These are phyloP conservation scores for Monotropa hypopitys DNA, from an alignment of 179 eudicot genomes.

Conservation along the genomic window DNA sequence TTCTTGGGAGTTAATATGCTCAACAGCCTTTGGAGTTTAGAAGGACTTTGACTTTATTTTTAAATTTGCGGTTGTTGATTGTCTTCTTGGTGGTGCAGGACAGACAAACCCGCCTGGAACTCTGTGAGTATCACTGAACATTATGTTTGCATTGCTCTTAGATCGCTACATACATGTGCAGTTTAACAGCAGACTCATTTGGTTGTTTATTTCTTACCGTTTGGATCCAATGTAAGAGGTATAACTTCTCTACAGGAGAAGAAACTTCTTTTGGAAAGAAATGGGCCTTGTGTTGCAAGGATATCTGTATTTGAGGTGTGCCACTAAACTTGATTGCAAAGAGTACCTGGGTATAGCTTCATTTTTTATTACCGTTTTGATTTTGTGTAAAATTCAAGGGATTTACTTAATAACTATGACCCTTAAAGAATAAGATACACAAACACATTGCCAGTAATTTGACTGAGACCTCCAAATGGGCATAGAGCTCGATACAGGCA, in stretches of 20 bases:
- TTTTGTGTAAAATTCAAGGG: background rate
- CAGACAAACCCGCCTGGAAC: constrained; percentile 74
- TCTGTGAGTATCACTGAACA: constrained; percentile 39
- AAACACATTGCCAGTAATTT: background rate
- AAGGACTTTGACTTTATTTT: background rate
- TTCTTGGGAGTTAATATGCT: background rate
- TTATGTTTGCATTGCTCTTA: background rate
- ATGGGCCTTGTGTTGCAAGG: constrained; percentile 80
- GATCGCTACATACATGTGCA: background rate
- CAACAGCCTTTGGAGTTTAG: background rate
- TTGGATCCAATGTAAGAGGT: background rate
- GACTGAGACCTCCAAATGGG: background rate
- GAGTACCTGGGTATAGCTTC: background rate
- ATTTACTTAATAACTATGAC: background rate
- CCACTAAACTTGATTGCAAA: background rate
- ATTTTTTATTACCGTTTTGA: background rate
- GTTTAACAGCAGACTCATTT: background rate
- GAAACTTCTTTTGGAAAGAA: constrained; percentile 73
- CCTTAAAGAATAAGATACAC: background rate
- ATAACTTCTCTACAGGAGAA: constrained; percentile 48
- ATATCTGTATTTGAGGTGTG: constrained; percentile 82
- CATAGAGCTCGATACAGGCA: background rate
- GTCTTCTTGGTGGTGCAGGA: constrained; percentile 40
- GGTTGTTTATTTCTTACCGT: background rate
- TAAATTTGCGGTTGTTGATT: background rate